Base-by-base conservation (phyloP, 768 basidiomycete species). In the Russula emetica region DNA sequence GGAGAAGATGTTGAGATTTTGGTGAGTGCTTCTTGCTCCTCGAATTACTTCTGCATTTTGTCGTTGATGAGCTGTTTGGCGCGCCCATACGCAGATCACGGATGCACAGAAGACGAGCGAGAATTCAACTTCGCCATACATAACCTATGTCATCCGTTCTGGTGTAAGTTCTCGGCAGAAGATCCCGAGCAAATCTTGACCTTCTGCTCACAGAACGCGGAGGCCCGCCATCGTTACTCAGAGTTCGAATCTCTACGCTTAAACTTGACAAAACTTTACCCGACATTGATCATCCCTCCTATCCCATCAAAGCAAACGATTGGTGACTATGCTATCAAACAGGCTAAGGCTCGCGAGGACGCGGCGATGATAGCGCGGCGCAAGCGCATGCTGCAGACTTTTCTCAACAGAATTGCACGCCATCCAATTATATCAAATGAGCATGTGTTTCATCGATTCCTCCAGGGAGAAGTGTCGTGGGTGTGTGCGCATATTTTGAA, bases 391-490 rank as follows among this genome's bases (percentile, higher is more conserved):
- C 79, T 99, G 34, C 91, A 94, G 74, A 95, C 93, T 3, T 99
- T 98, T 76, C 78, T 99, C 51, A 95, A 96, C 71, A 84, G 97
- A 58, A 75, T 96, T 57, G 88, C 86, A 18, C 82, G 86, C 36
- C 97, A 98, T 76, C 93, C 92, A n/a, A 96, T 97, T 61, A 74
- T 98, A 55, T 95, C 94, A 6, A 92, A 94, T 60, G 97, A 98
- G 69, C 92, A 95, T 75, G 87, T 98, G 44, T 95, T 98, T 69
- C 94, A 97, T 74, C 84, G 94, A 9, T 99, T 99, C 76, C 79
- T 99, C 44, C 93, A 97, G 69, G 92, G 93, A 32, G 92, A 96
- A 61, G 92, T 96, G 26, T 95, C 94, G 51, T 99, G 97, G 97
- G 92, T 92, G 68, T 42, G 86, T 74, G 9, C 14, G 5, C 28